These are phyloP conservation scores for Pelargonium australe DNA, from an alignment of 441 rosid species.

Conservation along the genomic window DNA sequence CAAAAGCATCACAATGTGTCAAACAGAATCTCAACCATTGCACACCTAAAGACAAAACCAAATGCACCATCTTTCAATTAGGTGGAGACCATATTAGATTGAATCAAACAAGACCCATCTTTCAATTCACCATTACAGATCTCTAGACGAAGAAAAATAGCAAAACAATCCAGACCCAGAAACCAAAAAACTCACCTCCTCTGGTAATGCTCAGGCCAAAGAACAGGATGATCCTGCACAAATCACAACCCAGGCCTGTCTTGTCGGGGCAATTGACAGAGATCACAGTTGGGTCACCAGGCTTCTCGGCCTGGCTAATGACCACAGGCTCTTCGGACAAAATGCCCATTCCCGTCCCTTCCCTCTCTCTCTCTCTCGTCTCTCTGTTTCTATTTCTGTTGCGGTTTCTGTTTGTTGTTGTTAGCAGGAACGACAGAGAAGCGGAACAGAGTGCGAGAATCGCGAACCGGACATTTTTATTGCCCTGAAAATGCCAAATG, in stretches of 20 bases:
- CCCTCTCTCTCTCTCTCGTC: background rate
- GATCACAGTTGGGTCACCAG: conserved; percentile 38
- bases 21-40: too few species aligned
- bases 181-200: conserved; percentile 36
- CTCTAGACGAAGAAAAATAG: background rate
- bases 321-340: conserved; percentile 47
- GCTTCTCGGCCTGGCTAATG: conserved; percentile 37
- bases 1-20: too few species aligned
- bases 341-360: conserved; percentile 33
- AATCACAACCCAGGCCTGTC: conserved; percentile 61
- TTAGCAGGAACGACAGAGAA: too few species aligned
- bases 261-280: conserved; percentile 64
- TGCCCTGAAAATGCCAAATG: too few species aligned
- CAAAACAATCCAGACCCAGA: conserved; percentile 4
- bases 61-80: too few species aligned
- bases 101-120: background rate
- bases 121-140: conserved; percentile 2
- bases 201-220: conserved; percentile 55
- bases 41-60: too few species aligned
- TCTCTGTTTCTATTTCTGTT: background rate
- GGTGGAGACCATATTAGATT: background rate
- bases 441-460: too few species aligned
- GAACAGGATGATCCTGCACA: conserved; percentile 49
- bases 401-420: too few species aligned
- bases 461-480: too few species aligned